Conservation (phyloP, 2,329 filamentous ascomycete species). For the Penicillium olsonii region DNA sequence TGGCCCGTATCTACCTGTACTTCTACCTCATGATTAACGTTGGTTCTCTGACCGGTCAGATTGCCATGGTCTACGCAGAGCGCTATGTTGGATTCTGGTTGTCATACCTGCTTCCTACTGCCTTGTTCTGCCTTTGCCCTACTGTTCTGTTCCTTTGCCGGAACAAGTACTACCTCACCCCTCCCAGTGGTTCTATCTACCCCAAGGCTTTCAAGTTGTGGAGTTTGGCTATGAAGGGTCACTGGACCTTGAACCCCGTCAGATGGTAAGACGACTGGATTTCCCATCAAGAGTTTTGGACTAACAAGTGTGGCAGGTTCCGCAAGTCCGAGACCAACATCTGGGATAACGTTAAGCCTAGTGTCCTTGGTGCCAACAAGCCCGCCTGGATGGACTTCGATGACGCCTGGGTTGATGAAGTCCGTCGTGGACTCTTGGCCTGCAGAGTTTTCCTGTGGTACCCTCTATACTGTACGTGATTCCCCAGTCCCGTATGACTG, state of each 20-base stretch:
- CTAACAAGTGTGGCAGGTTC: slow-evolving; percentile 13
- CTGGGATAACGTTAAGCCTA: slow-evolving; percentile 38
- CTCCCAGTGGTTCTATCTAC: slow-evolving; percentile 72
- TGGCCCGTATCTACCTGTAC: slow-evolving; percentile 67
- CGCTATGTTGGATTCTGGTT: slow-evolving; percentile 77
- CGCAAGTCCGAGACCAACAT: slow-evolving; percentile 16
- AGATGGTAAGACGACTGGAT: slow-evolving; percentile 49
- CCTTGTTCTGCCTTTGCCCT: slow-evolving; percentile 64
- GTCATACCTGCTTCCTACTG: slow-evolving; percentile 67
- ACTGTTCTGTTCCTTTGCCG: slow-evolving; percentile 61
- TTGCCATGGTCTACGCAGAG: slow-evolving; percentile 72
- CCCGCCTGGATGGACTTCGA: slow-evolving; percentile 72
- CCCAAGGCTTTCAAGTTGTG: slow-evolving; percentile 67
- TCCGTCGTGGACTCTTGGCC: slow-evolving; percentile 67
- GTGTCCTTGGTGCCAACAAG: slow-evolving; percentile 21
- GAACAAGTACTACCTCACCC: slow-evolving; percentile 63
- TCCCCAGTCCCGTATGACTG: too few species aligned
- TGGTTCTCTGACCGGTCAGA: slow-evolving; percentile 62
- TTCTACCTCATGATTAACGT: slow-evolving; percentile 74
- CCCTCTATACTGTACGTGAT: slow-evolving; percentile 48
- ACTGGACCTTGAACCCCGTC: slow-evolving; percentile 63
- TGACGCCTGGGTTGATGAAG: slow-evolving; percentile 79
- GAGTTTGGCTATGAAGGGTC: slow-evolving; percentile 62
- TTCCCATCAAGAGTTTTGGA: not conserved
- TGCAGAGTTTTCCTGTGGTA: slow-evolving; percentile 69